Percentiles rank a stretch among this genome's conserved stretches.
phyloP scores from a whole-genome alignment of 306 rosid genomes.

The Corylus avellana region DNA sequence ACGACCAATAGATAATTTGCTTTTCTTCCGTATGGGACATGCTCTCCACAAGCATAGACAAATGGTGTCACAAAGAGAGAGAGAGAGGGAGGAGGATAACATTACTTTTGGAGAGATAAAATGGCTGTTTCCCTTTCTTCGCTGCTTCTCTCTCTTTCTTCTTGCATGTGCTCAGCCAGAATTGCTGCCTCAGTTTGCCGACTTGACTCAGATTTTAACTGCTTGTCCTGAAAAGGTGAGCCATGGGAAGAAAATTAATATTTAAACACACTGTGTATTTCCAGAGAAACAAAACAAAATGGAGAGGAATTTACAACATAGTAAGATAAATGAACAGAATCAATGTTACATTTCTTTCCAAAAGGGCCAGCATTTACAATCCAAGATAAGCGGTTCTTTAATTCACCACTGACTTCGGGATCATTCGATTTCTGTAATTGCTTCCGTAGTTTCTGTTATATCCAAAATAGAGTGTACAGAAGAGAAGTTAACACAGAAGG shows the following conservation, averaged over 20 bases:
- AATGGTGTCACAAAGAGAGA: conserved; percentile 9
- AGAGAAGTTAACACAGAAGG: conserved; percentile 3
- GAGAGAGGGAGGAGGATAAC: neutral
- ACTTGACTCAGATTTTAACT: conserved; percentile 46
- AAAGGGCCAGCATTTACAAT: conserved; percentile 47
- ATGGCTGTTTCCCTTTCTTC: conserved; percentile 73
- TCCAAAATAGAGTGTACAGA: conserved; percentile 12
- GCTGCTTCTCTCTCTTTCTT: conserved; percentile 79
- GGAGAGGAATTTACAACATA: neutral
- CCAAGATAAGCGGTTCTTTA: conserved; percentile 55
- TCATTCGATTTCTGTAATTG: conserved; percentile 49
- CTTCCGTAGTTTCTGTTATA: conserved; percentile 54
- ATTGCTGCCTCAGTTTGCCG: conserved; percentile 47
- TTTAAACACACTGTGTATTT: conserved; percentile 1
- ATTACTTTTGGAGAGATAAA: conserved; percentile 67
- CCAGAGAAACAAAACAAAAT: conserved; percentile 19
- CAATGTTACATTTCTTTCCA: neutral
- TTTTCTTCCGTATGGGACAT: conserved; percentile 5
- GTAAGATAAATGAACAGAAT: neutral
- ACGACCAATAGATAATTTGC: conserved; percentile 2
- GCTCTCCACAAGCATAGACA: neutral
- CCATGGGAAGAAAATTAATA: neutral
- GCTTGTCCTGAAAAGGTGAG: conserved; percentile 62
- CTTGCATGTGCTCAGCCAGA: conserved; percentile 57
- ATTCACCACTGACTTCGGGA: conserved; percentile 51